Base-by-base conservation (phyloP, 2,329 filamentous ascomycete genomes). In the Gremmenia infestans region DNA sequence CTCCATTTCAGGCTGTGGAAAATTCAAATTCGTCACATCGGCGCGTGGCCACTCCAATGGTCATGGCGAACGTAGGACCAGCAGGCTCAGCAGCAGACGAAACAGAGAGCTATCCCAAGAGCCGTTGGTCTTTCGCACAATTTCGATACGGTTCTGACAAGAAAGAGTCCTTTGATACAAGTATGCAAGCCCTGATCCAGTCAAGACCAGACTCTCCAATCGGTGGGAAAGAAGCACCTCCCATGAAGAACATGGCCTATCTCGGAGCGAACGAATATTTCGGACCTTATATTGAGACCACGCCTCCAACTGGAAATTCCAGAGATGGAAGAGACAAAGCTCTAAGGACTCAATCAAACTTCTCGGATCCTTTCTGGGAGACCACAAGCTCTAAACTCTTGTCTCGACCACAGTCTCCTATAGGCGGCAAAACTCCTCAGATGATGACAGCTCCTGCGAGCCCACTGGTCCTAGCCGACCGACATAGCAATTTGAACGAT, bases 201-300 rank as follows among this genome's bases (percentile, higher is more conserved):
- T 47, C 58, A 12, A 51, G 35, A 19, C 61, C 61, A 15, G 62
- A 63, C 42, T 49, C 48, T 48, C 63, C 62, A 23, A 66, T 66
- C 47, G 62, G 63, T 25, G 59, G 62, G 15, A 32, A 52, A 19
- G 35, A 28, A 52, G 61, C 56, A 22, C 54, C 49, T 12, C 55
- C 54, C 9, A 53, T 61, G 52, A 25, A 49, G 40, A n/a, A 40
- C 47, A 22, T 25, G 17, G 17, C 15, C 36, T 28, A 6, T 46
- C 15, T 12, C 9, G 48, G 14, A 52, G 35, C 36, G 25, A 42
- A 6, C 17, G 51, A 43, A 6, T 23, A 17, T 45, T 32, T 25
- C 37, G 46, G 6, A 32, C 53, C 14, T 39, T 39, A 6, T 39
- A 51, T 58, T 43, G 35, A 56, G 42, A 42, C 52, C 22, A 52